Conservation (phyloP, 345 rosid species). For the Salix caprea region DNA sequence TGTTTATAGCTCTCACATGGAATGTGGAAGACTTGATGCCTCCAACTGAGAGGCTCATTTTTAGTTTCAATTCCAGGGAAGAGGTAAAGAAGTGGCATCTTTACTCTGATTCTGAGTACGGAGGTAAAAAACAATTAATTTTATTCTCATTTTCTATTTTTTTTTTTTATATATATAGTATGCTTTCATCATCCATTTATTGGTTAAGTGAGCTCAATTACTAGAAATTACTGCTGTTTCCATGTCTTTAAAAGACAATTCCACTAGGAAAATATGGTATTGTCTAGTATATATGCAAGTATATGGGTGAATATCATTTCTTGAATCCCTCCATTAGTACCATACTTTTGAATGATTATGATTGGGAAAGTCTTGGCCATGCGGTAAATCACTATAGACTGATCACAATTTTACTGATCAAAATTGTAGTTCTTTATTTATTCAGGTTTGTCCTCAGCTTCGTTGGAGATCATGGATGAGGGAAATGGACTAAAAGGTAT, state of each 20-base stretch:
- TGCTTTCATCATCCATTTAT: background rate
- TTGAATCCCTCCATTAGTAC: background rate
- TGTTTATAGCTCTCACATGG: constrained; percentile 65
- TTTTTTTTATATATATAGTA: background rate
- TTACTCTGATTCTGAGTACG: constrained; percentile 88
- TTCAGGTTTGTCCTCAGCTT: constrained; percentile 83
- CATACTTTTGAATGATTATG: background rate
- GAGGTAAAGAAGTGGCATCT: constrained; percentile 87
- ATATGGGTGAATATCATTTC: background rate
- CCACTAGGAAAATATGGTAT: background rate
- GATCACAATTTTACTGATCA: no score
- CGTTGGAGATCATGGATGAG: constrained; percentile 60
- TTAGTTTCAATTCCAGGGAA: constrained; percentile 68
- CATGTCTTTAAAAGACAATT: no score
- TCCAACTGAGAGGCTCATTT: constrained; percentile 62
- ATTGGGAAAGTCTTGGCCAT: background rate
- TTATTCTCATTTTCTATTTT: background rate
- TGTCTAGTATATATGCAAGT: background rate
- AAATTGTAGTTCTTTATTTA: background rate
- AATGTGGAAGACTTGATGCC: constrained; percentile 80
- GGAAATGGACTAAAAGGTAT: constrained; percentile 49
- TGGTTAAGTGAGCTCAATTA: no score
- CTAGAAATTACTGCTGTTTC: no score
- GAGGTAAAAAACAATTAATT: constrained; percentile 46
- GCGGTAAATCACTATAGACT: no score